These are phyloP conservation scores for Bretschneidera sinensis DNA, from an alignment of 345 rosid species.

Conservation along the genomic window DNA sequence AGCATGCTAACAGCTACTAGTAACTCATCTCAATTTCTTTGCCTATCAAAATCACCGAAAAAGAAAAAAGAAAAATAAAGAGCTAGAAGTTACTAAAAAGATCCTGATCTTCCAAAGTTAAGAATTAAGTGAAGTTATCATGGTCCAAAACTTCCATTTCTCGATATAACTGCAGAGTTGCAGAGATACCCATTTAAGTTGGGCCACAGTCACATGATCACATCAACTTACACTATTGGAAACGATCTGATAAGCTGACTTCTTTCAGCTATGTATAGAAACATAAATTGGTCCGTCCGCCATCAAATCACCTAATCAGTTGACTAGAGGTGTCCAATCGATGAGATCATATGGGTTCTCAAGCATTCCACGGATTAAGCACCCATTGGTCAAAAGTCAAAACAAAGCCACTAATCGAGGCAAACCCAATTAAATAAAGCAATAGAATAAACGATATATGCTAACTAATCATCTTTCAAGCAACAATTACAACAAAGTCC, in stretches of 20 bases:
- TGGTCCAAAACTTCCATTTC: background rate
- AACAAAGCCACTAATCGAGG: background rate
- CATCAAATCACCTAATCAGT: background rate
- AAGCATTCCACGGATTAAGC: too few relatives aligned
- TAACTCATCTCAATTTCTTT: constrained; percentile 14
- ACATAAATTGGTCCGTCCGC: background rate
- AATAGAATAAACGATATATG: too few relatives aligned
- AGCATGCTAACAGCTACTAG: constrained; percentile 6
- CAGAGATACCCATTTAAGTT: background rate
- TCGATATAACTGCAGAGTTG: background rate
- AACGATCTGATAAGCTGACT: constrained; percentile 2
- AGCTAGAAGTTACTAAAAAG: background rate
- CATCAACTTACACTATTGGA: background rate
- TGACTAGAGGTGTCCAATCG: background rate
- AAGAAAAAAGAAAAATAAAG: too few relatives aligned
- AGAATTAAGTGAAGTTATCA: background rate
- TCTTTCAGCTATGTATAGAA: background rate
- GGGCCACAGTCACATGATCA: background rate
- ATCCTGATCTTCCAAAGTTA: background rate
- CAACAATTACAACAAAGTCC: background rate
- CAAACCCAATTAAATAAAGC: background rate
- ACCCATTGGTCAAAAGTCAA: too few relatives aligned
- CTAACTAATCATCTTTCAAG: too few relatives aligned
- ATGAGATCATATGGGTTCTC: too few relatives aligned
- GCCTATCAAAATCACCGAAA: background rate